These are phyloP conservation scores for Halteria grandinella DNA, from an alignment of 73 alveolate genomes.

Conservation along the genomic window DNA sequence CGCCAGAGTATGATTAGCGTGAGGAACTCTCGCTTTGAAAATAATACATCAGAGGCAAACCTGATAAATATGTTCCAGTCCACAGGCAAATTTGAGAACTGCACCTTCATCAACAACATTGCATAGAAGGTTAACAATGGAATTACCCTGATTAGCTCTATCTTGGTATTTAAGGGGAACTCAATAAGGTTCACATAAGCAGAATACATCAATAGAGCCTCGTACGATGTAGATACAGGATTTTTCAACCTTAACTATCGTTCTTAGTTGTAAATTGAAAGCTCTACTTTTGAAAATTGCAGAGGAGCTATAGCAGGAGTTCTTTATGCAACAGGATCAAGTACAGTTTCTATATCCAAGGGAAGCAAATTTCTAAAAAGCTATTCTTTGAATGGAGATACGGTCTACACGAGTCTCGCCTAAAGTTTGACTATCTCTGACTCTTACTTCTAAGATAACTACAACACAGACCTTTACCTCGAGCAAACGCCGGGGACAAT, in stretches of 20 bases:
- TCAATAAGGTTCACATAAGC: slow-evolving; percentile 7
- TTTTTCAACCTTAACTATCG: slow-evolving; percentile 13
- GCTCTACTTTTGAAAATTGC: slow-evolving; percentile 17
- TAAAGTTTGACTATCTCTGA: background rate
- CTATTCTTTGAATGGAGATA: background rate
- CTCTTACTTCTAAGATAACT: background rate
- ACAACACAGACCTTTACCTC: background rate
- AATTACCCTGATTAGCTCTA: slow-evolving; percentile 30
- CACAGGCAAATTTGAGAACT: background rate
- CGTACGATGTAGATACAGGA: slow-evolving; percentile 8
- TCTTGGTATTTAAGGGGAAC: background rate
- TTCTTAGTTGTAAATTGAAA: background rate
- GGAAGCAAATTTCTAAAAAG: background rate
- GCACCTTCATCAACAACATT: background rate
- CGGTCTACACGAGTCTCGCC: background rate
- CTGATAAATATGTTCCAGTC: slow-evolving; percentile 18
- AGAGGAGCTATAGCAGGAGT: slow-evolving; percentile 26
- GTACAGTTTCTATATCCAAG: background rate
- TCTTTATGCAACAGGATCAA: slow-evolving; percentile 33
- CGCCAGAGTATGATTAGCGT: background rate
- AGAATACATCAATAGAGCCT: background rate
- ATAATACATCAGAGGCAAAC: slow-evolving; percentile 28
- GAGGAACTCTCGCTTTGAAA: background rate
- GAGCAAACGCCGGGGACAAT: background rate
- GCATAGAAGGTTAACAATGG: slow-evolving; percentile 46